Evolutionary conservation across 768 basidiomycete genomes (phyloP), one percentile per base, ranked within the genome.

Genomic region (Rickenella mellea): DNA sequence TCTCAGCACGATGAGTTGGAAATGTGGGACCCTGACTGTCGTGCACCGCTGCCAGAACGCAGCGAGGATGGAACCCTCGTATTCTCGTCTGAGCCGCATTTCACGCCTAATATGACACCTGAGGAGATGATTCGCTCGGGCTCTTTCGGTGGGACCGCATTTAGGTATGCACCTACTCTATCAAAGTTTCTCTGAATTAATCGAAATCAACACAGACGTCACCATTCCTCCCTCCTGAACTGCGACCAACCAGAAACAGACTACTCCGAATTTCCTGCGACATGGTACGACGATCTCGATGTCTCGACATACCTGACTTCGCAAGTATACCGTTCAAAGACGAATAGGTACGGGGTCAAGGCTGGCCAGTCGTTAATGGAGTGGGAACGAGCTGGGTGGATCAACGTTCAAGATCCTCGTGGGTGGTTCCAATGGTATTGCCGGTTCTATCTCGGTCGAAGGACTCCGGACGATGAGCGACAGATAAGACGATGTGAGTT

Each of bases 381-480:
- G 5, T 40, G 39, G 39, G 39, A 40, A 26, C 17, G 27, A 11
- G 11, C 39, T 8, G 39, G 39, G 9, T 40, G 39, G 39, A 28
- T 40, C 11, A 19, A 19, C 11, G 39, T 22, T 11, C 39, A 40
- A 14, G 39, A 40, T 40, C 39, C 39, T 26, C 20, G 39, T 11
- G 39, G 39, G 17, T 40, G 39, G 39, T 40, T 40, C 20, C 39
- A 40, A 26, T 40, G 39, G 39, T 40, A 40, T 40, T 40, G 39
- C 27, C 20, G 39, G 10, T 40, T 40, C 17, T 40, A 40, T 40
- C 26, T 40, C 10, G 39, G 39, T 11, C 20, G 39, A 40, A 20
- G 39, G 11, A 21, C 39, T 19, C 24, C 39, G 14, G 39, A 40
- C 27, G 39, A 40, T 21, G 39, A 26, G 39, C 20, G 39, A 26